Evolutionary conservation across 164 flowering plant species (phyloP).

Genomic region (Dillenia suffruticosa): DNA sequence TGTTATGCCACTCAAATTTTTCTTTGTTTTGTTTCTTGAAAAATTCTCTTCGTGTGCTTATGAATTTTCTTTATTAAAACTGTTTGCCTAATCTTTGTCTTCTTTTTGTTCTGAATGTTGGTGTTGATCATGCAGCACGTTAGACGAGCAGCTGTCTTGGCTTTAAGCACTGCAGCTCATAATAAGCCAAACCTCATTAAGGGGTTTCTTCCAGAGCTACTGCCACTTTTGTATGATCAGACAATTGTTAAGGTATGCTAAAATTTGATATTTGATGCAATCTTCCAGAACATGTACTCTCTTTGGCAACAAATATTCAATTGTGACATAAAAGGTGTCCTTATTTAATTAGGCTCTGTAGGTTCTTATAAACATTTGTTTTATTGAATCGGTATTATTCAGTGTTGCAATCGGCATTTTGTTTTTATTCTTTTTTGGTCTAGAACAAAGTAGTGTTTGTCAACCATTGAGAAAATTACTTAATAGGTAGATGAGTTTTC

Average conservation of each 20-base stretch:
- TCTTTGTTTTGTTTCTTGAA: neutral
- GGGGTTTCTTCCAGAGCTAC: constrained; percentile 82
- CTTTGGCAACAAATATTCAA: too few relatives aligned
- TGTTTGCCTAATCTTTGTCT: constrained; percentile 1
- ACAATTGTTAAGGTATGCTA: constrained; percentile 82
- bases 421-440: too few relatives aligned
- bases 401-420: too few relatives aligned
- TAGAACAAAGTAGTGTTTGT: too few relatives aligned
- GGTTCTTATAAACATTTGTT: too few relatives aligned
- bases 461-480: too few relatives aligned
- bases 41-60: neutral
- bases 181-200: constrained; percentile 95
- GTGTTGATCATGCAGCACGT: constrained; percentile 70
- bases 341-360: too few relatives aligned
- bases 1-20: neutral
- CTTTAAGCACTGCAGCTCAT: constrained; percentile 97
- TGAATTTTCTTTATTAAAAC: neutral
- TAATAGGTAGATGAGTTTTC: too few relatives aligned
- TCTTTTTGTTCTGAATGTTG: constrained; percentile 2
- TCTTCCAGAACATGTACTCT: neutral
- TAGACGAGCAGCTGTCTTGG: constrained; percentile 96
- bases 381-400: too few relatives aligned
- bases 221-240: constrained; percentile 97
- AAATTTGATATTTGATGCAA: neutral
- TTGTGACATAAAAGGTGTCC: too few relatives aligned